A percentile compares a stretch with the other conserved stretches of the same genome.
Conservation (phyloP, 108 stramenopile genomes). For the Stephanodiscus triporus region DNA sequence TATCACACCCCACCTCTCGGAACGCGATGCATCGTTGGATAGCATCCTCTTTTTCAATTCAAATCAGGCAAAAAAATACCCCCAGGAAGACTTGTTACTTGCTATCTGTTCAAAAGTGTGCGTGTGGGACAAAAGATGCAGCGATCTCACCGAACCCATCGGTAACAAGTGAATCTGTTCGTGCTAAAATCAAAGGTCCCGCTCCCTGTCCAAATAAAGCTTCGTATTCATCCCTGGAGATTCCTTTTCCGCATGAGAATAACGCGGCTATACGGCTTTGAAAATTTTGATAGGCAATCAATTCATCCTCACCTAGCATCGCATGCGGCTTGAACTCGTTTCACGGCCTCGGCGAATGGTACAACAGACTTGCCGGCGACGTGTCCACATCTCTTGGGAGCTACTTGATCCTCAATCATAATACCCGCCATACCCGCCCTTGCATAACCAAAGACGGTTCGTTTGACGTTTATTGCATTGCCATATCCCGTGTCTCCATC, state of each 20-base stretch:
- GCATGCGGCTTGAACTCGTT: constrained; percentile 90
- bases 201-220: constrained; percentile 72
- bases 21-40: constrained; percentile 91
- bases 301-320: constrained; percentile 72
- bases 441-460: constrained; percentile 86
- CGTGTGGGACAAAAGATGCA: not conserved
- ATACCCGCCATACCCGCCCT: constrained; percentile 95
- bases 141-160: constrained; percentile 77
- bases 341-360: constrained; percentile 84
- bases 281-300: not conserved
- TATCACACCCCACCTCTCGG: constrained; percentile 91
- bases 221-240: constrained; percentile 77
- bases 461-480: constrained; percentile 92
- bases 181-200: constrained; percentile 86
- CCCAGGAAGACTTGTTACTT: not conserved
- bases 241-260: not conserved
- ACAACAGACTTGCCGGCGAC: constrained; percentile 93
- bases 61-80: not conserved
- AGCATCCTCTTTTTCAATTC: constrained; percentile 67
- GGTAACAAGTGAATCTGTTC: constrained; percentile 91
- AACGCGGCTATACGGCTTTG: not conserved
- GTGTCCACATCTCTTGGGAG: constrained; percentile 96
- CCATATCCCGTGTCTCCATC: constrained; percentile 98
- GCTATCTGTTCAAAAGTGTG: not conserved
- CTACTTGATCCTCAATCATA: constrained; percentile 97